Evolutionary conservation across 2,329 filamentous ascomycete genomes (phyloP), one percentile per base, ranked within the genome.

Genomic region (Torrubiella hemipterigena): DNA sequence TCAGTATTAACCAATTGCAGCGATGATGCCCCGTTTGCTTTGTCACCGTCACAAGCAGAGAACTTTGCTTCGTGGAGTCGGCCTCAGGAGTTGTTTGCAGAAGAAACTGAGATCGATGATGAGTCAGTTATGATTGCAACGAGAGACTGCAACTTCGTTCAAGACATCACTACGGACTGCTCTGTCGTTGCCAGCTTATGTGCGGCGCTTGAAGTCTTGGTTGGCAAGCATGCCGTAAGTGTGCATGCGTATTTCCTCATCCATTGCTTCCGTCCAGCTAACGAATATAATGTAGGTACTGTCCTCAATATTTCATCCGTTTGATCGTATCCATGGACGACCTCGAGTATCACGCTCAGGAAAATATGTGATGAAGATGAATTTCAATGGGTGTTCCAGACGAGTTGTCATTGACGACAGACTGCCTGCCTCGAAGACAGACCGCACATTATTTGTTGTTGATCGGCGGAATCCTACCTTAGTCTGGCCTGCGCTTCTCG

Each of bases 181-280:
- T 96, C 91, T 2, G 89, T 98, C 4, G 89, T 98, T 17, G 91
- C 91, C 12, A 95, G 91, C 51, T 67, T 98, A 6, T 95, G 87
- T 50, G 86, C 87, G 17, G 78, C 74, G 16, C 77, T 80, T 37
- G 77, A 77, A 24, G 67, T 77, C 7, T 69, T 77, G 38, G 76
- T 76, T 13, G 80, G 79, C 3, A 69, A 80, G 52, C 65, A 69
- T 22, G 76, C 77, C 52, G 81, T 85, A 61, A 40, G 60, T 47
- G n/a, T n/a, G n/a, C 17, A 30, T 31, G 17, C 6, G 13, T 14
- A n/a, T 24, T 17, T 17, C 11, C 5, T 8, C 13, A 15, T 19
- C 10, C n/a, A 13, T 4, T 6, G 26, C n/a, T 27, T 9, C 9
- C 6, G 30, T 24, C 20, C 26, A 11, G 7, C 23, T 20, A 16